phyloP scores from a whole-genome alignment of 2,329 filamentous ascomycete species.

The Colletotrichum limetticola region DNA sequence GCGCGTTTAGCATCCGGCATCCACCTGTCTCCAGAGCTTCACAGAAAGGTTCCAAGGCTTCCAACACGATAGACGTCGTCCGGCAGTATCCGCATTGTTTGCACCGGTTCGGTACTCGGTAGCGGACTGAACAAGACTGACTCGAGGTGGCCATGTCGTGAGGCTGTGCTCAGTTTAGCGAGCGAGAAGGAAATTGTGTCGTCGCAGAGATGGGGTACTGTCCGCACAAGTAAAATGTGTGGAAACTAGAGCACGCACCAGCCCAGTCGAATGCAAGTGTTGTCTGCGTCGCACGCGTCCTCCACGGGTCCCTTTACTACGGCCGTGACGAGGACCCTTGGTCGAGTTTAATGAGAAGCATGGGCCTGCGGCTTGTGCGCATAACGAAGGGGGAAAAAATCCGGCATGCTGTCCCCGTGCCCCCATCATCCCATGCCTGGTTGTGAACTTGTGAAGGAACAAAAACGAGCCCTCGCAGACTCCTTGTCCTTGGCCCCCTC shows the following conservation, averaged over 20 bases:
- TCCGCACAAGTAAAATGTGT: background rate
- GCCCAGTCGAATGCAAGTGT: constrained; percentile 9
- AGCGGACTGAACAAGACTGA: constrained; percentile 19
- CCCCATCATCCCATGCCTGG: background rate
- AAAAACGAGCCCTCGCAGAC: constrained; percentile 10
- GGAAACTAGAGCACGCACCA: constrained; percentile 27
- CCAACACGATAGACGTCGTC: background rate
- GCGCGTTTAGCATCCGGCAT: background rate
- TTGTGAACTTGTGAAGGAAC: background rate
- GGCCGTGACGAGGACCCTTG: constrained; percentile 27
- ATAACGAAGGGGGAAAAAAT: constrained; percentile 10
- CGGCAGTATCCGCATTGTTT: background rate
- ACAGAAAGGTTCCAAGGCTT: background rate
- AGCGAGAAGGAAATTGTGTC: constrained; percentile 33
- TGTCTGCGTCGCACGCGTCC: constrained; percentile 12
- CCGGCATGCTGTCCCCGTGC: constrained; percentile 2
- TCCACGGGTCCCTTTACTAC: background rate
- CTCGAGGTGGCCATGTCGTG: constrained; percentile 29
- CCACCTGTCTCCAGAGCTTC: background rate
- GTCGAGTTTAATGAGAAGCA: constrained; percentile 27
- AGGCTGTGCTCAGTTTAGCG: constrained; percentile 31
- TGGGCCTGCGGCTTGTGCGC: constrained; percentile 21
- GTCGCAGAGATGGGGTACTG: constrained; percentile 20
- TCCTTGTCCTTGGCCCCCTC: constrained; percentile 5
- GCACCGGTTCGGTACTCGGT: constrained; percentile 13